Base-by-base conservation (phyloP, 352 stramenopile species). In the Phytopythium oedochilum region DNA sequence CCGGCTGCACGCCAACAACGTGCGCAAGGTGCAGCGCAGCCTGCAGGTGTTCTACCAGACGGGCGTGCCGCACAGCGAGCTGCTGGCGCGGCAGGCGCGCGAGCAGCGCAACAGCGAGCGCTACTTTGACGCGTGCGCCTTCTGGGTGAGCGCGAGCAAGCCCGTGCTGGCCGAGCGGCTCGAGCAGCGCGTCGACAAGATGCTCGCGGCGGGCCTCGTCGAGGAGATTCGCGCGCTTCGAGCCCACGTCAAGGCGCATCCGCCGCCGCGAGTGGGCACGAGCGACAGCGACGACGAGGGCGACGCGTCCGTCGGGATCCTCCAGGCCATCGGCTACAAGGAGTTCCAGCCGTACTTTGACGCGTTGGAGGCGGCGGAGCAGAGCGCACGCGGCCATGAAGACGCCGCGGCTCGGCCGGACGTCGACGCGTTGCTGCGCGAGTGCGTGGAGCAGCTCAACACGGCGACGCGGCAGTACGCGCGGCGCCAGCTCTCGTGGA, bases 281-380 rank as follows among this genome's bases (percentile, higher is more conserved):
- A 47, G 55, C 17, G 26, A 32, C 23, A 55, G 63, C 3, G 58
- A 56, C 4, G 66, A 76, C 12, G 64, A 73, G 55, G 55, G 20
- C n/a, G 59, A 76, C 31, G 69, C 75, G 51, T 74, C 78, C 3
- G 72, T 89, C 17, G 88, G 88, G 7, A 89, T 96, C 47, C 66
- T 92, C 9, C 83, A 95, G 61, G 87, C 88, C 17, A 97, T 97
- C 57, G 88, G 88, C 23, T 96, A 94, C 66, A 97, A 96, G 53
- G 88, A 97, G 63, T 96, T 97, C 54, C 73, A 88, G 49, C 75
- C 83, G 32, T 92, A 94, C 59, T 83, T 93, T 31, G 65, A 88
- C 23, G 82, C 77, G 1, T 45, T 86, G 2, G 83, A 88, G 42
- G 54, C 63, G 15, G 51, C 60, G 6, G 50, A 78, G 32, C 7